These are phyloP conservation scores for Haplosporangium gracile DNA, from an alignment of 192 early-diverging fungal species.

Conservation along the genomic window DNA sequence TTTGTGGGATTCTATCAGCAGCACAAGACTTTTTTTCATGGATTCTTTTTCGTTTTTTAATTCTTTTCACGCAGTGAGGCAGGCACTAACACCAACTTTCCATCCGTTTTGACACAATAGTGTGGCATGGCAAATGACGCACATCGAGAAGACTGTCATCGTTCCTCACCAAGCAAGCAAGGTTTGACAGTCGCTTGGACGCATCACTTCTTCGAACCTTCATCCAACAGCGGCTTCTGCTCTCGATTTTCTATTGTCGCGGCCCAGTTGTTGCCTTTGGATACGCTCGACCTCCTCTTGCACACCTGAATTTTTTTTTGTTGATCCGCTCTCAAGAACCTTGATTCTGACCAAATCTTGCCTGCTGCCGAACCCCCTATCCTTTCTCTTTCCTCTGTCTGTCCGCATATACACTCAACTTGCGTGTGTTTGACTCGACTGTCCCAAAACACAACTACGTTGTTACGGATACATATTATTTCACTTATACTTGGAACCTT, in stretches of 20 bases:
- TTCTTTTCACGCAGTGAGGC: neutral
- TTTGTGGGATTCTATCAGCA: neutral
- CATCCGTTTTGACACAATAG: neutral
- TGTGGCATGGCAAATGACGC: constrained; percentile 27
- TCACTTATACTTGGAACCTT: neutral
- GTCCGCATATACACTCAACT: neutral
- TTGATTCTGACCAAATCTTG: constrained; percentile 50
- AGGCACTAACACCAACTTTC: neutral
- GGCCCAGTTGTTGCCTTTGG: neutral
- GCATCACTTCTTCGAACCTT: constrained; percentile 20
- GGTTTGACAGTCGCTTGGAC: constrained; percentile 55
- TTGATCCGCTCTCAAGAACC: constrained; percentile 14
- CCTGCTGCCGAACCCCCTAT: constrained; percentile 1
- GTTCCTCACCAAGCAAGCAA: constrained; percentile 48
- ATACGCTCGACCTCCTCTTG: neutral
- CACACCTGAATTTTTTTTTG: neutral
- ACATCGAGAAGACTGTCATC: constrained; percentile 24
- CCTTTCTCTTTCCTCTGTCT: neutral
- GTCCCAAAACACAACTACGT: neutral
- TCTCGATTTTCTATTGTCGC: constrained; percentile 13
- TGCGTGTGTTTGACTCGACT: neutral
- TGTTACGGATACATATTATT: neutral
- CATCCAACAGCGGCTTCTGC: constrained; percentile 7
- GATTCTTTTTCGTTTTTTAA: neutral
- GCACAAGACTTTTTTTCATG: neutral